Conservation (phyloP, 2,329 filamentous ascomycete species). For the Lachnellula arida region DNA sequence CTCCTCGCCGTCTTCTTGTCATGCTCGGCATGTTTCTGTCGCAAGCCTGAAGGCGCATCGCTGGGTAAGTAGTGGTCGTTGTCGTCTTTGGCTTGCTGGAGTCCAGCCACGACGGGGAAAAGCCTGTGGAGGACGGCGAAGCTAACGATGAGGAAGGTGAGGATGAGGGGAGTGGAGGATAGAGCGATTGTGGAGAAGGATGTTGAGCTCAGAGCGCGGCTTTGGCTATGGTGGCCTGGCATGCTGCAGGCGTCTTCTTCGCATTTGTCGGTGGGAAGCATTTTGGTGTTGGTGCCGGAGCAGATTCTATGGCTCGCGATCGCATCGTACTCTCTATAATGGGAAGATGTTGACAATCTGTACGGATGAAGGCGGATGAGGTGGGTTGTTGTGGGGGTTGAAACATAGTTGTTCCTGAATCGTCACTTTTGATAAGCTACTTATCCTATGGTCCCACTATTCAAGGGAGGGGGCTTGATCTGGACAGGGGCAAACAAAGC, state of each 20-base stretch:
- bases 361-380: background rate
- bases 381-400: background rate
- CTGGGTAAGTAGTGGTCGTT: slow-evolving; percentile 59
- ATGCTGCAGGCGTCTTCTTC: slow-evolving; percentile 23
- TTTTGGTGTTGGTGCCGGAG: slow-evolving; percentile 20
- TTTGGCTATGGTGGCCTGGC: slow-evolving; percentile 15
- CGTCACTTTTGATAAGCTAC: background rate
- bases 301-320: slow-evolving; percentile 9
- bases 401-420: background rate
- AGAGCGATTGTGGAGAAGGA: slow-evolving; percentile 48
- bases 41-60: slow-evolving; percentile 55
- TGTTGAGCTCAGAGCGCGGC: slow-evolving; percentile 15
- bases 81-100: slow-evolving; percentile 44
- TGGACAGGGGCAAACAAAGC: background rate
- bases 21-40: slow-evolving; percentile 55
- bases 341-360: background rate
- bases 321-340: slow-evolving; percentile 3
- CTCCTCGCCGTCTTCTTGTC: slow-evolving; percentile 47
- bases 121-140: slow-evolving; percentile 61
- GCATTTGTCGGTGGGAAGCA: slow-evolving; percentile 30
- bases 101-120: slow-evolving; percentile 65
- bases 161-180: slow-evolving; percentile 62
- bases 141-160: slow-evolving; percentile 63
- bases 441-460: background rate
- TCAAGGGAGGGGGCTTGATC: background rate